Conservation (phyloP, 495 filamentous ascomycete species). For the Daldinia vernicosa region DNA sequence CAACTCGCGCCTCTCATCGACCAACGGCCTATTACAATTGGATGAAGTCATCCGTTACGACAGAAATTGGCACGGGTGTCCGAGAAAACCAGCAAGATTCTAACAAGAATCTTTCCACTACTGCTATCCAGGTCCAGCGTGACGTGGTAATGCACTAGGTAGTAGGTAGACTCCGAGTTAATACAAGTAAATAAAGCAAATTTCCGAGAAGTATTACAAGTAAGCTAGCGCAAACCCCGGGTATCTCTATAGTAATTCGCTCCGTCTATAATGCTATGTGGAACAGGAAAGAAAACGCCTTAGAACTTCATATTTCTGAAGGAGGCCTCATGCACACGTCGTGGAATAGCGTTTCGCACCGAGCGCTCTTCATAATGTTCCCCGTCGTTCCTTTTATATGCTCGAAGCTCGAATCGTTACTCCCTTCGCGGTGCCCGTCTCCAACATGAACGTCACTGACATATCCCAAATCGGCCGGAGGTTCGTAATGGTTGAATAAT, state of each 20-base stretch:
- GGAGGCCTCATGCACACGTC: constrained; percentile 44
- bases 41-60: constrained; percentile 35
- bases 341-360: constrained; percentile 41
- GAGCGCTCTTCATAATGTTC: constrained; percentile 41
- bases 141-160: constrained; percentile 26
- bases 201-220: background rate
- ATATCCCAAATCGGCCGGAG: constrained; percentile 29
- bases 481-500: constrained; percentile 43
- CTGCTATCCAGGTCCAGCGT: constrained; percentile 30
- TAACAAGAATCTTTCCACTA: constrained; percentile 17
- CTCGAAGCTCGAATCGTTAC: constrained; percentile 30
- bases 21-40: constrained; percentile 21
- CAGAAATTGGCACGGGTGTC: constrained; percentile 27
- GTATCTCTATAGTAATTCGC: constrained; percentile 11
- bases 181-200: background rate
- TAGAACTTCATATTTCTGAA: constrained; percentile 32
- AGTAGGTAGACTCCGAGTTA: background rate
- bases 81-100: background rate
- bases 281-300: background rate
- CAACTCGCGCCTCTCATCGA: background rate
- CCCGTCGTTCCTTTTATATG: constrained; percentile 37
- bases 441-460: constrained; percentile 33
- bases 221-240: background rate
- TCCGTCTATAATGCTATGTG: background rate
- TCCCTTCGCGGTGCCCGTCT: constrained; percentile 20